These are phyloP conservation scores for Zoysia japonica DNA, from an alignment of 176 grass and related monocot species.

Conservation along the genomic window DNA sequence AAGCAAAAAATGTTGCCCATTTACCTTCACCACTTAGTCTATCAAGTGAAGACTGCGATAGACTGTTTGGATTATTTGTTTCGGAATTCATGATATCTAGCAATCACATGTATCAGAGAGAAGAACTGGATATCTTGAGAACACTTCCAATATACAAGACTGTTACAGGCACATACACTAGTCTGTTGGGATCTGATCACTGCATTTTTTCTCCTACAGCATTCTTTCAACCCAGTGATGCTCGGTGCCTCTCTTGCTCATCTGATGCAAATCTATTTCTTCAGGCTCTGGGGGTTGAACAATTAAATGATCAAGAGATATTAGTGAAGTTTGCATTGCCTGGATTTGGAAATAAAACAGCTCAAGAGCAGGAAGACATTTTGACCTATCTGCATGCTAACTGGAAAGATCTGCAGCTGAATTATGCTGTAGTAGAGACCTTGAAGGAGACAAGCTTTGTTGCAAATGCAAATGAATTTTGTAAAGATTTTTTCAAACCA, in stretches of 20 bases:
- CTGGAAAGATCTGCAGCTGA: slow-evolving; percentile 86
- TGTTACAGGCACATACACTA: slow-evolving; percentile 76
- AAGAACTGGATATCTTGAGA: slow-evolving; percentile 81
- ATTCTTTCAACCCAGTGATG: slow-evolving; percentile 86
- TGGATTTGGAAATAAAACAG: slow-evolving; percentile 70
- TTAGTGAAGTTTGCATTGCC: slow-evolving; percentile 91
- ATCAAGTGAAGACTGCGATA: slow-evolving; percentile 70
- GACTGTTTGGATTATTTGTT: slow-evolving; percentile 77
- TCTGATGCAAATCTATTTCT: slow-evolving; percentile 60
- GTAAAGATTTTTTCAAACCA: slow-evolving; percentile 71
- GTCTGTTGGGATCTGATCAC: slow-evolving; percentile 64
- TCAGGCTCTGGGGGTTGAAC: slow-evolving; percentile 70
- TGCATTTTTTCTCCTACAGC: slow-evolving; percentile 76
- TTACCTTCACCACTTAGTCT: slow-evolving; percentile 64
- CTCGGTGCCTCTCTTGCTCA: slow-evolving; percentile 65
- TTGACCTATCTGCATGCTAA: slow-evolving; percentile 77
- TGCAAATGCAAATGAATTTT: slow-evolving; percentile 76
- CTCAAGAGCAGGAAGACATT: slow-evolving; percentile 86
- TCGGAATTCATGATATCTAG: slow-evolving; percentile 60
- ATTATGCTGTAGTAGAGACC: slow-evolving; percentile 60
- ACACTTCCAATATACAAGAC: slow-evolving; percentile 92
- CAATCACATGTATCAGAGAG: slow-evolving; percentile 64
- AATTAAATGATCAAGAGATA: slow-evolving; percentile 83
- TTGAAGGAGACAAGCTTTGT: slow-evolving; percentile 80
- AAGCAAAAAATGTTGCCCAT: slow-evolving; percentile 61